These are phyloP conservation scores for Metarhizium robertsii DNA, from an alignment of 2,329 filamentous ascomycete species.

Conservation along the genomic window DNA sequence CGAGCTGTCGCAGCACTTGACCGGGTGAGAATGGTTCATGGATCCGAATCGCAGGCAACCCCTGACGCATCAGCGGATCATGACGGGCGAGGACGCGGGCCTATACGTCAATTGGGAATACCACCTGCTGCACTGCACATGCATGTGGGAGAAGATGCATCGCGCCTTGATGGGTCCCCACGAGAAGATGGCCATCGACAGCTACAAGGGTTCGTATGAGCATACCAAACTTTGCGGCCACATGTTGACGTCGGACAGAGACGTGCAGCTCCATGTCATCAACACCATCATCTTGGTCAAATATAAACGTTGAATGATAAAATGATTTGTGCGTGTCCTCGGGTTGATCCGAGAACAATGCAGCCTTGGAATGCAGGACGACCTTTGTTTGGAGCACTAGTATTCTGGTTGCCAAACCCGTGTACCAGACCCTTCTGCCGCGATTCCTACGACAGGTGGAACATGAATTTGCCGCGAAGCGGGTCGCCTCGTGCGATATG, in stretches of 20 bases:
- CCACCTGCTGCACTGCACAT: slow-evolving; percentile 4
- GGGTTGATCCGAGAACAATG: too few species aligned
- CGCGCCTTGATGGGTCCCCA: slow-evolving; percentile 1
- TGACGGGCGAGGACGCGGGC: slow-evolving; percentile 3
- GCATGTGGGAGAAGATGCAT: slow-evolving; percentile 8
- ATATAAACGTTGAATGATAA: not conserved
- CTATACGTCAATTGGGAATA: slow-evolving; percentile 8
- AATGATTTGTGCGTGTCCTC: too few species aligned
- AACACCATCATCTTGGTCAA: not conserved
- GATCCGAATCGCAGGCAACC: slow-evolving; percentile 3
- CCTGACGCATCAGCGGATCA: slow-evolving; percentile 1
- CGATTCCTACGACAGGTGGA: too few species aligned
- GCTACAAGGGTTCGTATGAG: slow-evolving; percentile 1
- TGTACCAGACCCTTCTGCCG: too few species aligned
- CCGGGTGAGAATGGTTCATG: not conserved
- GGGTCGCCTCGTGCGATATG: too few species aligned
- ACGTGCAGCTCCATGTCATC: not conserved
- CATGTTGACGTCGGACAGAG: not conserved
- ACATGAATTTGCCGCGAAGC: too few species aligned
- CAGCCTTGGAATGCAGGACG: too few species aligned
- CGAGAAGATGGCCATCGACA: slow-evolving; percentile 2
- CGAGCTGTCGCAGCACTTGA: slow-evolving; percentile 1
- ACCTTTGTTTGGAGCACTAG: too few species aligned
- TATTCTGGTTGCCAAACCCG: too few species aligned
- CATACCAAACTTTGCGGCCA: not conserved